These are phyloP conservation scores for Aureobasidium vineae DNA, from an alignment of 2,329 filamentous ascomycete species.

Conservation along the genomic window DNA sequence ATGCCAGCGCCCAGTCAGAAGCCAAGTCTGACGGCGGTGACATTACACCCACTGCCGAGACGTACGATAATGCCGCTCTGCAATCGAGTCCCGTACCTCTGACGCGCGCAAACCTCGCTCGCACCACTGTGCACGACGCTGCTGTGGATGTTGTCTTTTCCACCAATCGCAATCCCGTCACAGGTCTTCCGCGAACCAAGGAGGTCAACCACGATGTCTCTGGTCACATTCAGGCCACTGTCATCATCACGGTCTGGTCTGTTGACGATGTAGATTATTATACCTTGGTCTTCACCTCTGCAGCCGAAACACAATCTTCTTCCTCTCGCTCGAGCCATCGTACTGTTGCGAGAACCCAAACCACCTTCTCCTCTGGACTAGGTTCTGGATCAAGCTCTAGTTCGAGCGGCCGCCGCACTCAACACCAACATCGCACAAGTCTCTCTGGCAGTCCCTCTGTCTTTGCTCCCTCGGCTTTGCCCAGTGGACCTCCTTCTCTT, in stretches of 20 bases:
- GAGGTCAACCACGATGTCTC: constrained; percentile 10
- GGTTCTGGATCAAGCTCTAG: constrained; percentile 43
- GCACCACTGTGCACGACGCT: constrained; percentile 56
- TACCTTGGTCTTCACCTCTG: constrained; percentile 71
- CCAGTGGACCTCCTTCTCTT: constrained; percentile 34
- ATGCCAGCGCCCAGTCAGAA: constrained; percentile 24
- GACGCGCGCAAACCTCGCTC: constrained; percentile 32
- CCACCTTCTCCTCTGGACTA: constrained; percentile 39
- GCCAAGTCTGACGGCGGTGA: constrained; percentile 27
- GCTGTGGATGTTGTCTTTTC: constrained; percentile 67
- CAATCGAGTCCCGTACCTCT: constrained; percentile 15
- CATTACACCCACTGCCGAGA: constrained; percentile 26
- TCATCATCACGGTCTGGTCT: constrained; percentile 76
- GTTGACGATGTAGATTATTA: constrained; percentile 67
- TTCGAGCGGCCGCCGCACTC: constrained; percentile 30
- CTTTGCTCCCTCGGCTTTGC: constrained; percentile 31
- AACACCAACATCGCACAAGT: constrained; percentile 24
- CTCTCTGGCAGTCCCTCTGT: constrained; percentile 23
- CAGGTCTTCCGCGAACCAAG: constrained; percentile 39
- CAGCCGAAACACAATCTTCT: constrained; percentile 34
- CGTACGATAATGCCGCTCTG: neutral
- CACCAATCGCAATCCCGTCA: constrained; percentile 44
- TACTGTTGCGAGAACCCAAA: constrained; percentile 46
- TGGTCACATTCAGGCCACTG: constrained; percentile 59
- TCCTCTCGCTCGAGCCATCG: constrained; percentile 33